phyloP scores from a whole-genome alignment of 2,329 filamentous ascomycete species.

The Rhynchosporium agropyri region DNA sequence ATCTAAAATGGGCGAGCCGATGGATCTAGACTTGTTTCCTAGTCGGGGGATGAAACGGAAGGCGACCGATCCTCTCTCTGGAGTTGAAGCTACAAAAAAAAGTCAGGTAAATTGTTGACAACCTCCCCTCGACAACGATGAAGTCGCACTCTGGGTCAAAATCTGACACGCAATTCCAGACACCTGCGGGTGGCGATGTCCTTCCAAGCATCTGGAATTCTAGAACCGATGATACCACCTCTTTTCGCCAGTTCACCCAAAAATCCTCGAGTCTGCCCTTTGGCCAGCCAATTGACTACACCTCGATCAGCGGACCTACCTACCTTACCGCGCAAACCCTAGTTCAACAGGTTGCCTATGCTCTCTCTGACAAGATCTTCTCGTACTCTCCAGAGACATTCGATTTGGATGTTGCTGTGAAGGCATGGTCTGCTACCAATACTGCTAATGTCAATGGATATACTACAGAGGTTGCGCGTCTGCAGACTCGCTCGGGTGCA shows the following conservation, averaged over 20 bases:
- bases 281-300: slow-evolving; percentile 55
- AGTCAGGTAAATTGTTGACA: slow-evolving; percentile 23
- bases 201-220: slow-evolving; percentile 41
- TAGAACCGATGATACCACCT: slow-evolving; percentile 31
- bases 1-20: slow-evolving; percentile 36
- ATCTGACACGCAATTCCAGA: slow-evolving; percentile 28
- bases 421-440: slow-evolving; percentile 70
- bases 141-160: slow-evolving; percentile 1
- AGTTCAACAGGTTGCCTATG: slow-evolving; percentile 94
- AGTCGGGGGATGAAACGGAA: slow-evolving; percentile 36
- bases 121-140: not conserved
- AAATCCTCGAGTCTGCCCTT: slow-evolving; percentile 59
- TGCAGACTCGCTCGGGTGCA: slow-evolving; percentile 87
- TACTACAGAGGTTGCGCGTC: slow-evolving; percentile 72
- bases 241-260: slow-evolving; percentile 37
- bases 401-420: slow-evolving; percentile 82
- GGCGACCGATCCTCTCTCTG: slow-evolving; percentile 32
- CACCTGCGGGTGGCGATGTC: slow-evolving; percentile 36
- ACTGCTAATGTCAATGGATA: slow-evolving; percentile 84
- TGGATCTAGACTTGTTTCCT: slow-evolving; percentile 35
- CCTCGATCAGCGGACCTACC: slow-evolving; percentile 78
- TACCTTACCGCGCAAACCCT: slow-evolving; percentile 93
- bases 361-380: slow-evolving; percentile 95
- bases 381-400: slow-evolving; percentile 94
- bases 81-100: slow-evolving; percentile 30